A percentile compares a stretch with the other conserved stretches of the same genome.
Conservation (phyloP, 2,329 filamentous ascomycete genomes). For the Cryphonectria parasitica region DNA sequence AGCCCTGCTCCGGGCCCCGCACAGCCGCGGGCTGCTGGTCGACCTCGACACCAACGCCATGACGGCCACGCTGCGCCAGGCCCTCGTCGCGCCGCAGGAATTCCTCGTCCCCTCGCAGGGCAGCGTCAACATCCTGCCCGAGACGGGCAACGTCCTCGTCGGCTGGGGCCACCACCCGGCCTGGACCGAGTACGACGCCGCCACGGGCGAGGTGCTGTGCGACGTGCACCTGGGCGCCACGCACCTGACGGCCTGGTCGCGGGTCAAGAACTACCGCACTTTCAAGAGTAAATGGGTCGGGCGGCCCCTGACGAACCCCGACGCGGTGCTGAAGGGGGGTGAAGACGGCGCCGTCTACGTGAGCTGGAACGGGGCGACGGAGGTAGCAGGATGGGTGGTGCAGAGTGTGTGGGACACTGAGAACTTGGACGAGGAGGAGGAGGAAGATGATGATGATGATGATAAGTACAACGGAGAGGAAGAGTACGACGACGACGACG, state of each 20-base stretch:
- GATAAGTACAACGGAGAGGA: not conserved
- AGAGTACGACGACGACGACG: not conserved
- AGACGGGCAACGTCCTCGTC: slow-evolving; percentile 10
- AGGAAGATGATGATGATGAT: not conserved
- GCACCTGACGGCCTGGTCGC: not conserved
- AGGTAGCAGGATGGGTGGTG: slow-evolving; percentile 5
- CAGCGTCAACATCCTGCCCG: slow-evolving; percentile 9
- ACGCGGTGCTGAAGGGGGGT: not conserved
- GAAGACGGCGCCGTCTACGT: slow-evolving; percentile 7
- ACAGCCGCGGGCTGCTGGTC: slow-evolving; percentile 20
- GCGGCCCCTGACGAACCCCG: slow-evolving; percentile 6
- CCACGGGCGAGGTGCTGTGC: slow-evolving; percentile 11
- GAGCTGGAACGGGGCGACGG: slow-evolving; percentile 14
- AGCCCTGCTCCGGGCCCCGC: not conserved
- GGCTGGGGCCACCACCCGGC: slow-evolving; percentile 18
- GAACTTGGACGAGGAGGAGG: not conserved
- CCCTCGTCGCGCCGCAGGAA: slow-evolving; percentile 1
- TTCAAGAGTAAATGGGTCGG: slow-evolving; percentile 15
- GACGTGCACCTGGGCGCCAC: slow-evolving; percentile 6
- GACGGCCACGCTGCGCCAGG: slow-evolving; percentile 8
- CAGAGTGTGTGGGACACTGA: slow-evolving; percentile 1
- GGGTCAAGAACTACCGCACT: slow-evolving; percentile 17
- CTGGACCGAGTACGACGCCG: slow-evolving; percentile 12
- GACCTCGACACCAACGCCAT: slow-evolving; percentile 9
- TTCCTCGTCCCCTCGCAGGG: slow-evolving; percentile 14